Base-by-base conservation (phyloP, 2,329 filamentous ascomycete genomes). In the Pezicula carpinea region DNA sequence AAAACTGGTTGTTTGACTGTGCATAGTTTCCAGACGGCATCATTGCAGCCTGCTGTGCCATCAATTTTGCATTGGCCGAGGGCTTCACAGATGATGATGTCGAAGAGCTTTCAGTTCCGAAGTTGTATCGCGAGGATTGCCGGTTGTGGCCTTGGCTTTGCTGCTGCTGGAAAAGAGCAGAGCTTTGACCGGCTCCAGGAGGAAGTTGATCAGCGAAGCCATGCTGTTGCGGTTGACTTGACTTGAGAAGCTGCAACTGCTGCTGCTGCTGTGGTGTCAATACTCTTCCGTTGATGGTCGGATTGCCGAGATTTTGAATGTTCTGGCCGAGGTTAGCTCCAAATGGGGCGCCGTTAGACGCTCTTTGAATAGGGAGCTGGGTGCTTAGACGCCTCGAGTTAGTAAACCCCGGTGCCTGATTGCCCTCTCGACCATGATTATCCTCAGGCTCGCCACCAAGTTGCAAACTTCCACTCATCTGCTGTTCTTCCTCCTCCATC, bases 361-460 rank as follows among this genome's bases (percentile, higher is more conserved):
- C 73, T 57, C 87, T 79, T 59, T 91, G 87, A 29, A 89, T 87
- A 8, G 90, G 88, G 3, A 87, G 83, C 59, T 90, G 89, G 6
- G 89, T 82, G 11, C 80, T 81, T 49, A 78, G 74, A 49, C 82
- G 80, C 42, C 82, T 78, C 51, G 82, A 77, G 49, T 19, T 35
- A 17, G 13, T 35, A 34, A 77, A 77, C 39, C 65, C 63, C 56
- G 76, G 71, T 33, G 67, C 46, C 23, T 60, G 48, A 15, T 38
- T 54, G 4, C 52, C 67, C 42, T 80, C 77, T 15, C 73, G 71
- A 15, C 66, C 61, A 38, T 69, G 68, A 18, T 89, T 76, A 55
- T 95, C 89, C 63, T 97, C 92, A 0, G 92, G 92, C 64, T 97
- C 92, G 36, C 92, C 92, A 48, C 92, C 92, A 15, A 97, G 76